Evolutionary conservation across 2,329 filamentous ascomycete species (phyloP).

Genomic region (Beauveria varroae): DNA sequence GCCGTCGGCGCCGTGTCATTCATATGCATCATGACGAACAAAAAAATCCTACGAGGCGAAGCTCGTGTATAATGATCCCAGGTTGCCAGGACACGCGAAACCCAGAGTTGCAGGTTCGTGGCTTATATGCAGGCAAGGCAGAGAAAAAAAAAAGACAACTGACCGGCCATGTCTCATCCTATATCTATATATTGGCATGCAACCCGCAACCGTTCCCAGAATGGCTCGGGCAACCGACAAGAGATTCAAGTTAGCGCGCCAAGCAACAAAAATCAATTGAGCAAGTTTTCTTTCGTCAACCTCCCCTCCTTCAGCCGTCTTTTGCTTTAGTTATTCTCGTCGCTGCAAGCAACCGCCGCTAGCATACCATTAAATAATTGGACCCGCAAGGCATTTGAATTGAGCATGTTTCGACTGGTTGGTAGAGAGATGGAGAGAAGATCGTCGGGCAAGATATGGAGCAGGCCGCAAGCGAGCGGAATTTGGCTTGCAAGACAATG

Average conservation of each 20-base stretch:
- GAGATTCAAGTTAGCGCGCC: not conserved
- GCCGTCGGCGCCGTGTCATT: not conserved
- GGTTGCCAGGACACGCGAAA: not conserved
- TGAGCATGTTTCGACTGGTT: constrained; percentile 8
- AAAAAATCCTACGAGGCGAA: not conserved
- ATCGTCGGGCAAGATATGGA: not conserved
- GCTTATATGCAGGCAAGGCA: too few species aligned
- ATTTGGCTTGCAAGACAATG: too few species aligned
- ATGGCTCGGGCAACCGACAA: not conserved
- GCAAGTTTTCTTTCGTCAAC: constrained; percentile 1
- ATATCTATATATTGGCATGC: not conserved
- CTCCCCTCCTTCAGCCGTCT: not conserved
- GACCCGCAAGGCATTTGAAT: not conserved
- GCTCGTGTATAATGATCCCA: not conserved
- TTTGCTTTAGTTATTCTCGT: not conserved
- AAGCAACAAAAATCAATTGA: not conserved
- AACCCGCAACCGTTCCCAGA: not conserved
- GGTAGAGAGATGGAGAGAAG: not conserved
- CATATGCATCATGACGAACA: constrained; percentile 2
- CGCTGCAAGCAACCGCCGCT: not conserved
- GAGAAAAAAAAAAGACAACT: not conserved
- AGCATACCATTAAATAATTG: not conserved
- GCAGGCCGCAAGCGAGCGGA: not conserved
- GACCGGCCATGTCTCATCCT: constrained; percentile 4
- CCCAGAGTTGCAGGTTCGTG: too few species aligned